Evolutionary conservation across 176 grass and related monocot genomes (phyloP).

Genomic region (Cenchrus americanus): DNA sequence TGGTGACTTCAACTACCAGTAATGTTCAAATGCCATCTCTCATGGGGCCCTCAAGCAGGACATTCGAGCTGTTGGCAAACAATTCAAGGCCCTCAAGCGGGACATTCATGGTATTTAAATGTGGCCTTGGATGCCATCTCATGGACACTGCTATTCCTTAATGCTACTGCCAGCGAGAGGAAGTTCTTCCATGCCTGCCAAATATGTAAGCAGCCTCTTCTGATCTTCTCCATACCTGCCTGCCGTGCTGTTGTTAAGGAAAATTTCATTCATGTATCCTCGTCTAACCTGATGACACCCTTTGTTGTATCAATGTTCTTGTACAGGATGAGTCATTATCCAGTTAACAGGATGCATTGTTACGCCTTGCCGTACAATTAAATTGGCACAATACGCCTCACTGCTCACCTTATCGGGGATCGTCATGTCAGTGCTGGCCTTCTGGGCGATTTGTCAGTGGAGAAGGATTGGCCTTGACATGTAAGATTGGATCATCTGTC

Average conservation of each 20-base stretch:
- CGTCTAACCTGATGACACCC: not conserved
- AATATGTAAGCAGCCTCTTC: not conserved
- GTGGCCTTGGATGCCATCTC: not conserved
- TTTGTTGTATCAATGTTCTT: not conserved
- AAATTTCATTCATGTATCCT: not conserved
- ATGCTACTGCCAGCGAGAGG: not conserved
- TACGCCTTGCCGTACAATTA: not conserved
- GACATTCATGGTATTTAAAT: slow-evolving; percentile 5
- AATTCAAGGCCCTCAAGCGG: slow-evolving; percentile 3
- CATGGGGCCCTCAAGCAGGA: not conserved
- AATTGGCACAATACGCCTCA: not conserved
- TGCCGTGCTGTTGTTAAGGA: not conserved
- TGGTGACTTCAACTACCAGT: slow-evolving; percentile 27
- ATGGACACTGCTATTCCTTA: not conserved
- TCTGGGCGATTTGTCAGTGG: not conserved
- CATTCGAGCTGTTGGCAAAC: not conserved
- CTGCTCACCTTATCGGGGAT: not conserved
- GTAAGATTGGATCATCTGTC: not conserved
- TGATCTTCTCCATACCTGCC: not conserved
- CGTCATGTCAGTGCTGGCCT: not conserved
- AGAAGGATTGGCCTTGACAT: not conserved
- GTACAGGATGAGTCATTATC: slow-evolving; percentile 28
- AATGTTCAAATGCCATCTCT: slow-evolving; percentile 19
- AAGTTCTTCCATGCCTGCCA: not conserved
- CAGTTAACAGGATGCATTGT: slow-evolving; percentile 2